phyloP scores from a whole-genome alignment of 2,329 filamentous ascomycete genomes.

The Grosmannia penicillata region DNA sequence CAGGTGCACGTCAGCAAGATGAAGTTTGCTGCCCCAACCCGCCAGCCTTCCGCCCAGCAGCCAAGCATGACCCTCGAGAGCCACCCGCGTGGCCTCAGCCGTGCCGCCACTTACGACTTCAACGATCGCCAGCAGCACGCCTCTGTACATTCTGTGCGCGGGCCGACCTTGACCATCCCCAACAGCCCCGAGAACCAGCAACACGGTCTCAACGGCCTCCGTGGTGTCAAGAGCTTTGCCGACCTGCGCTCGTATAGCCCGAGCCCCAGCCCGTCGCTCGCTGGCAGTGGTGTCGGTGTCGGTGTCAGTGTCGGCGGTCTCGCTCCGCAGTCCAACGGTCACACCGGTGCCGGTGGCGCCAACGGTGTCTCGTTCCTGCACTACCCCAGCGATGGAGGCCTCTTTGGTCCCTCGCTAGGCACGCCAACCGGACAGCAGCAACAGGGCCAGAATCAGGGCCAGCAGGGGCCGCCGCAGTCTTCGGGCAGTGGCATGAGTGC shows the following conservation, averaged over 20 bases:
- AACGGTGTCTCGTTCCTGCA: constrained; percentile 28
- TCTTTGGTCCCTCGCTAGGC: constrained; percentile 20
- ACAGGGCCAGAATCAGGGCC: too few relatives aligned
- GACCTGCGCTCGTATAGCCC: constrained; percentile 91
- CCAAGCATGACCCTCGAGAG: constrained; percentile 57
- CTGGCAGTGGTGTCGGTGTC: too few relatives aligned
- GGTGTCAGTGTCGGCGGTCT: constrained; percentile 35
- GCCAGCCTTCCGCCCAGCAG: constrained; percentile 37
- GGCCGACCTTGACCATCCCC: constrained; percentile 76
- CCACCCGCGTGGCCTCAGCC: constrained; percentile 71
- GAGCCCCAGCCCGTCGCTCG: too few relatives aligned
- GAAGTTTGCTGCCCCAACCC: constrained; percentile 23
- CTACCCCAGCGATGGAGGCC: constrained; percentile 24
- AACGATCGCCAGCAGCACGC: constrained; percentile 41
- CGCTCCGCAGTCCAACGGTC: constrained; percentile 18
- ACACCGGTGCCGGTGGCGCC: constrained; percentile 11
- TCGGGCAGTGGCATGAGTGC: too few relatives aligned
- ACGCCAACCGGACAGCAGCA: too few relatives aligned
- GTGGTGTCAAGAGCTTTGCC: constrained; percentile 91
- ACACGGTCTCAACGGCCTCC: constrained; percentile 61
- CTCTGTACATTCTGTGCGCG: constrained; percentile 49
- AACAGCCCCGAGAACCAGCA: constrained; percentile 51
- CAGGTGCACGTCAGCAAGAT: constrained; percentile 80
- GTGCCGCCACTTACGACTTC: constrained; percentile 95
- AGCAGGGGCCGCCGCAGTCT: too few relatives aligned